Base-by-base conservation (phyloP, 2,329 filamentous ascomycete species). In the Blastomyces parvus region DNA sequence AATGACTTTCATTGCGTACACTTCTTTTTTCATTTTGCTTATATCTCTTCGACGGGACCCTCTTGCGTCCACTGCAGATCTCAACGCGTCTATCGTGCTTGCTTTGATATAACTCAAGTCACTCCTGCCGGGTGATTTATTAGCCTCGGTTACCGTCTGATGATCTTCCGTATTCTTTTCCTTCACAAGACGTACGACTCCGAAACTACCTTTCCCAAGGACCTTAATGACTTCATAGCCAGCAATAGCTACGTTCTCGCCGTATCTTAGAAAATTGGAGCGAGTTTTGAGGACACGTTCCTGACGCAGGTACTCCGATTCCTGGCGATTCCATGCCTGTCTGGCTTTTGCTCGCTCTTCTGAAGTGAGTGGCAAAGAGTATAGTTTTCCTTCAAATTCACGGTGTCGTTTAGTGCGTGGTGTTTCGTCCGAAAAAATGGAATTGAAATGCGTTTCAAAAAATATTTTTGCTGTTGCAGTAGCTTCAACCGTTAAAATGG, bases 1-100 rank as follows among this genome's bases (percentile, higher is more conserved):
- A 68, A 97, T 97, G 40, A 96, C 89, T 73, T 97, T 97, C 93
- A 97, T 97, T 17, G 94, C 94, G 73, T 88, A 97, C 0, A 96
- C 86, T 63, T 88, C 83, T 60, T 81, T 83, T 63, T 70, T 76
- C 46, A 71, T 68, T 8, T 70, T 72, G 5, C 67, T 68, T 67
- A 74, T 70, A 13, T 69, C 68, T 44, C 65, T 72, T 62, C 72
- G 69, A 46, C 71, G 73, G 67, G 64, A 67, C 36, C 56, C 63
- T 59, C 67, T 71, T 8, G 66, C 69, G 63, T 70, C 69, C 4
- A 70, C 60, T 14, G 66, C 67, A 1, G 69, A 69, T 46, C 66
- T 68, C 25, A 70, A 56, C 14, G 65, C 62, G 14, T 69, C 68
- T 30, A 68, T 64, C 13, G 66, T 62, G 13, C 61, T 66, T 13